Conservation (phyloP, 768 basidiomycete genomes). For the Boletus huronensis region DNA sequence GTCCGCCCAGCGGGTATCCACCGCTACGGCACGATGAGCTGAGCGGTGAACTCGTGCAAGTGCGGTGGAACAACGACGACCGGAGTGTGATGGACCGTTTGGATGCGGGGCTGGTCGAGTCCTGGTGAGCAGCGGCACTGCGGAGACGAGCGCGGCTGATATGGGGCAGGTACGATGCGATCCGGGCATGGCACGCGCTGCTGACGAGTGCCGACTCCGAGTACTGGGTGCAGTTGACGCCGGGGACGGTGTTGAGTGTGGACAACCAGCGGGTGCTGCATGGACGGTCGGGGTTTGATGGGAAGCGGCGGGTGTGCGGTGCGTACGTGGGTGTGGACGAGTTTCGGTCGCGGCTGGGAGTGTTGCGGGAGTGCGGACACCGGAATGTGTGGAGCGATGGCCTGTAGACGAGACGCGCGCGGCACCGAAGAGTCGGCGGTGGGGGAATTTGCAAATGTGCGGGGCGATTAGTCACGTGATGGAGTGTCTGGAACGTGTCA, state of each 20-base stretch:
- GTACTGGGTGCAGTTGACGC: constrained; percentile 86
- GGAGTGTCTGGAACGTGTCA: constrained; percentile 15
- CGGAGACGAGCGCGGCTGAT: neutral
- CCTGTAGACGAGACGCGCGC: constrained; percentile 42
- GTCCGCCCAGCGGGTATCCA: constrained; percentile 60
- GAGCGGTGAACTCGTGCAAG: constrained; percentile 63
- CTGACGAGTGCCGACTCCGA: constrained; percentile 80
- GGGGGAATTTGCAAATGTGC: constrained; percentile 23
- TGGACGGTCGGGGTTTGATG: constrained; percentile 87
- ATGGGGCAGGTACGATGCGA: constrained; percentile 66
- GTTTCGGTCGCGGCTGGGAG: constrained; percentile 73
- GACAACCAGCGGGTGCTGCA: constrained; percentile 95
- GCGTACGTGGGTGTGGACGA: constrained; percentile 94
- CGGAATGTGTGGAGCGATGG: constrained; percentile 59
- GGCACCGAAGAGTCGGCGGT: constrained; percentile 25
- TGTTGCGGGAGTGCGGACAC: constrained; percentile 52
- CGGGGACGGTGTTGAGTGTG: constrained; percentile 88
- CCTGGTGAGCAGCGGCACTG: constrained; percentile 48
- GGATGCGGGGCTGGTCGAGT: constrained; percentile 58
- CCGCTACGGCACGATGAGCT: constrained; percentile 62
- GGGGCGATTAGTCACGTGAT: constrained; percentile 18
- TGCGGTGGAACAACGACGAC: constrained; percentile 95
- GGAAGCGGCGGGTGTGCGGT: constrained; percentile 89
- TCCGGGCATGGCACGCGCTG: constrained; percentile 71
- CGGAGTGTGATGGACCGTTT: constrained; percentile 73